Conservation (phyloP, 1,284 basidiomycete genomes). For the Boletus sp. region DNA sequence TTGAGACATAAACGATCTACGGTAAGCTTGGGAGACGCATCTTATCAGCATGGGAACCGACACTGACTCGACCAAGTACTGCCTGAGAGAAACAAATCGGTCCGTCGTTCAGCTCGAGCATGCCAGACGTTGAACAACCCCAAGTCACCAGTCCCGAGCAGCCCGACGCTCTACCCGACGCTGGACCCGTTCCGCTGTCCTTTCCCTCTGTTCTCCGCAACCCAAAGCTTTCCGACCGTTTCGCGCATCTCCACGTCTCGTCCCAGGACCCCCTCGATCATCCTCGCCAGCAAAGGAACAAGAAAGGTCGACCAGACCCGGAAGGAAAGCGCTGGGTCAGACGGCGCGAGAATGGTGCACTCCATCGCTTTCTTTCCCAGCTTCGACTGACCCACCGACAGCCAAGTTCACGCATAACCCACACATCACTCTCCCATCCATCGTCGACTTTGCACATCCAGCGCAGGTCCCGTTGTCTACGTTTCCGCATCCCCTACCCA, state of each 20-base stretch:
- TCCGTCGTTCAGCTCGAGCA: background rate
- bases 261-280: background rate
- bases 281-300: conserved; percentile 30
- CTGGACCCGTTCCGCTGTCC: conserved; percentile 53
- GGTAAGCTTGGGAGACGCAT: background rate
- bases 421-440: conserved; percentile 61
- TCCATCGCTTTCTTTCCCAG: background rate
- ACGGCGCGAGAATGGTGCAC: conserved; percentile 72
- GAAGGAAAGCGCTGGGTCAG: conserved; percentile 75
- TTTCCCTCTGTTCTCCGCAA: conserved; percentile 69
- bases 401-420: conserved; percentile 69
- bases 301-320: conserved; percentile 50
- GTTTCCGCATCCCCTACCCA: conserved; percentile 72
- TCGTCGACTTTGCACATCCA: conserved; percentile 50
- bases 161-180: background rate
- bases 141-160: background rate
- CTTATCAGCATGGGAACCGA: background rate
- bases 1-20: no score
- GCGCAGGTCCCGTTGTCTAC: conserved; percentile 50
- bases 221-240: conserved; percentile 49
- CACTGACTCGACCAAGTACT: background rate
- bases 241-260: conserved; percentile 45
- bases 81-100: background rate
- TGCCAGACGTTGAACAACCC: conserved; percentile 10
- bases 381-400: conserved; percentile 30